phyloP scores from a whole-genome alignment of 495 filamentous ascomycete species.

The Trichoderma parareesei region DNA sequence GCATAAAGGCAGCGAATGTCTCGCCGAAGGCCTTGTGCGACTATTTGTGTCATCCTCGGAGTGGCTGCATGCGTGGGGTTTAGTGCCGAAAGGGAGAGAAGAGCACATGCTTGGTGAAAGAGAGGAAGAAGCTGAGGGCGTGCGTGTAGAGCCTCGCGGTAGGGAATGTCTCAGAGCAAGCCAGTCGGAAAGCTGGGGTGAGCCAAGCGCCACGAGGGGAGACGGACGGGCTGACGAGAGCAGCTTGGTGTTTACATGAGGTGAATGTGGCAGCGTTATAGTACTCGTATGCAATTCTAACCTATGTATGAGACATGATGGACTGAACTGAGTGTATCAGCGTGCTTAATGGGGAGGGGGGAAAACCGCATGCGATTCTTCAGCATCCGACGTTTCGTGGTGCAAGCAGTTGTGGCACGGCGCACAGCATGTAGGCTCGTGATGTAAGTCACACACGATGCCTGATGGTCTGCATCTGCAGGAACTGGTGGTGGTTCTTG shows the following conservation, averaged over 20 bases:
- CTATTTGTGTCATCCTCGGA: neutral
- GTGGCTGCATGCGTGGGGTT: constrained; percentile 4
- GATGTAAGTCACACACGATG: constrained; percentile 1
- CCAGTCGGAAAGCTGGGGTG: neutral
- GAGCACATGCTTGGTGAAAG: neutral
- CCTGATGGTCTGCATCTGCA: neutral
- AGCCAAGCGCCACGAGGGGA: constrained; percentile 1
- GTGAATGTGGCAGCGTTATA: too few relatives aligned
- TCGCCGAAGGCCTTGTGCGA: neutral
- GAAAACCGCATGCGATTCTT: neutral
- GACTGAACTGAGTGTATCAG: too few relatives aligned
- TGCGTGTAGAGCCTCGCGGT: neutral
- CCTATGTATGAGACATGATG: too few relatives aligned
- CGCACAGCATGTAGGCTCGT: neutral
- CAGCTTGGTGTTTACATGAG: neutral
- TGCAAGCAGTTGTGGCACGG: neutral
- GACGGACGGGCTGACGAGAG: neutral
- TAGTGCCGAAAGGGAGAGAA: neutral
- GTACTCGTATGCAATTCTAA: too few relatives aligned
- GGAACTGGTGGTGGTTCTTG: neutral
- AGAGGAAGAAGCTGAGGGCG: neutral
- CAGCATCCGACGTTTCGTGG: too few relatives aligned
- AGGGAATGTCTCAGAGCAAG: neutral
- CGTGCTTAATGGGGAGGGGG: neutral
- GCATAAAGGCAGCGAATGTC: neutral